These are phyloP conservation scores for Eimeria praecox DNA, from an alignment of 169 alveolate species.

Conservation along the genomic window DNA sequence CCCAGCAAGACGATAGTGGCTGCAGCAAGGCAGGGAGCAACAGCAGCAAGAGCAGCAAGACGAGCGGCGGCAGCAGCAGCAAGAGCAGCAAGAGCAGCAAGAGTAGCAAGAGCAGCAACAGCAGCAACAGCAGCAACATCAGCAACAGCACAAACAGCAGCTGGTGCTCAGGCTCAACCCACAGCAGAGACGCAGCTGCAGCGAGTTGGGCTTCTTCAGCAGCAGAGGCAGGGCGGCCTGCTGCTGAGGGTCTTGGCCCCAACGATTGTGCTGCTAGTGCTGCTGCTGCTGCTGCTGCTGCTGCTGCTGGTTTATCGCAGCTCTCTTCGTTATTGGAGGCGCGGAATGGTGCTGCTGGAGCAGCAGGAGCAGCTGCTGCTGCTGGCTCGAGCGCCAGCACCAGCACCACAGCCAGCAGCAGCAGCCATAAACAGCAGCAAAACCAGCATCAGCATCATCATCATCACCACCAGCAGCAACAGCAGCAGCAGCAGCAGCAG, in stretches of 20 bases:
- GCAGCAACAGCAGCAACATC: conserved; percentile 28
- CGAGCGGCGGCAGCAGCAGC: conserved; percentile 4
- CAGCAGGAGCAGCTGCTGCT: neutral
- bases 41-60: conserved; percentile 26
- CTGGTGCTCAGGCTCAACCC: neutral
- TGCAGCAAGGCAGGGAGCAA: conserved; percentile 30
- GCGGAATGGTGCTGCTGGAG: neutral
- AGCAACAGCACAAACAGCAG: conserved; percentile 21
- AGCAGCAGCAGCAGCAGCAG: neutral
- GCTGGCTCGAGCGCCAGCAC: too few species aligned
- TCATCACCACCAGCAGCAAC: neutral
- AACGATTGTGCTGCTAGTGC: neutral
- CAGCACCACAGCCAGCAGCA: too few species aligned
- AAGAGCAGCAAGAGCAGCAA: neutral
- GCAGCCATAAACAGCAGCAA: neutral
- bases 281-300: neutral
- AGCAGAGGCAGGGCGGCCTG: neutral
- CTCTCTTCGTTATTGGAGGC: neutral
- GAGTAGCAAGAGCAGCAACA: neutral
- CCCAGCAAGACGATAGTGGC: neutral
- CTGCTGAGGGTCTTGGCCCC: neutral
- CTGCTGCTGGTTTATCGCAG: neutral
- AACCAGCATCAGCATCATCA: neutral
- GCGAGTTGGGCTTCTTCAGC: neutral
- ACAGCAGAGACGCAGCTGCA: neutral